Base-by-base conservation (phyloP, 495 filamentous ascomycete species). In the Neurospora sp. region DNA sequence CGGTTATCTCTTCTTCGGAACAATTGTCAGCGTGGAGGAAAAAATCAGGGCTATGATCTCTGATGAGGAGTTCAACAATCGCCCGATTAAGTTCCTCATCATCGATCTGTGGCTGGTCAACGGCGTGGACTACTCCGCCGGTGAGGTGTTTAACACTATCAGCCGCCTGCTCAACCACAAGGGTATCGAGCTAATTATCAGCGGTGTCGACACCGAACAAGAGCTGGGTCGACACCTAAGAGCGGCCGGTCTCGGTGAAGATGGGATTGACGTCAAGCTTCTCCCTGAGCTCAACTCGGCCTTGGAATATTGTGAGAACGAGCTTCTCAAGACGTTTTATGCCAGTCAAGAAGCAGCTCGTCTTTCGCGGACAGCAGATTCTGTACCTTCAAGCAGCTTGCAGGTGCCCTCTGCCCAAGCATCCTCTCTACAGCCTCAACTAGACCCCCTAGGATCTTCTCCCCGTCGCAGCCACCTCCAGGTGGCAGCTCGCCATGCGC, bases 1-100 rank as follows among this genome's bases (percentile, higher is more conserved):
- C 14, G 94, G 96, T 1, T 97, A 93, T 74, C 87, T 98, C 8
- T 99, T 98, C 83, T 99, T 99, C 75, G 96, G 96, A 7, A 97
- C 94, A 0, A 98, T 99, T 70, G 94, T 97, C 39, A 91, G 91
- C 40, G 94, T 99, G 3, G 96, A 99, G 81, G 91, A 92, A 71
- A 90, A 91, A 70, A 93, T 97, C 77, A 87, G 94, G 27, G 88
- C 84, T 1, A 82, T 98, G 69, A 90, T 98, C 40, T 88, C 93
- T 48, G 93, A 96, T 27, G 90, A 97, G 68, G 87, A 89, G 2
- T 97, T 97, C 80, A 83, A 83, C 42, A 78, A 84, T 68, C 89
- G 88, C 37, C 95, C 94, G 1, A 97, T 98, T 76, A 89, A 92
- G 73, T 98, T 92, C 79, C 82, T 99, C 59, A 89, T 98, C n/a